A percentile compares a stretch with the other conserved stretches of the same genome.
These are phyloP conservation scores for Fusarium xyrophilum DNA, from an alignment of 2,329 filamentous ascomycete genomes.

Conservation along the genomic window DNA sequence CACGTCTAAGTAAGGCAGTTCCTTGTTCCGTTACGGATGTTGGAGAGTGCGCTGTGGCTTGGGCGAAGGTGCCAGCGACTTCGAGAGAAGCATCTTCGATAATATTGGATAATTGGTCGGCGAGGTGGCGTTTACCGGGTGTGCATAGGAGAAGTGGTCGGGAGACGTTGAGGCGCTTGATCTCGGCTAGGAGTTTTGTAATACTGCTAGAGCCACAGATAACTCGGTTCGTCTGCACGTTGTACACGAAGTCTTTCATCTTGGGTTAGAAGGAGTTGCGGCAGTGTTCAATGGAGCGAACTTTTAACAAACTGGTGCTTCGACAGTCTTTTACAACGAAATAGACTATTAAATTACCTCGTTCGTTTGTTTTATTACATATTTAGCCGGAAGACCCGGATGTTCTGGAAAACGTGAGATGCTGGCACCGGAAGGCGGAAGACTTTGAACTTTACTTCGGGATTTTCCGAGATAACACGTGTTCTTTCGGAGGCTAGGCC, in stretches of 20 bases:
- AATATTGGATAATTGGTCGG: background rate
- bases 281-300: no score
- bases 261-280: no score
- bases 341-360: no score
- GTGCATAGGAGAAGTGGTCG: background rate
- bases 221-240: background rate
- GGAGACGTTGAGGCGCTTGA: background rate
- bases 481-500: no score
- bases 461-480: background rate
- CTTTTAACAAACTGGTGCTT: no score
- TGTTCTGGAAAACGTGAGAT: fast-evolving
- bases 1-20: background rate
- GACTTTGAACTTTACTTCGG: fast-evolving
- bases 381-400: fast-evolving
- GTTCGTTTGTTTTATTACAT: fast-evolving
- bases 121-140: background rate
- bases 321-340: no score
- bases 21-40: background rate
- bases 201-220: background rate
- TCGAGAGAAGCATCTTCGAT: background rate
- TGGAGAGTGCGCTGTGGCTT: background rate
- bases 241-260: background rate
- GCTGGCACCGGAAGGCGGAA: background rate
- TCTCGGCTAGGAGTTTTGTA: background rate
- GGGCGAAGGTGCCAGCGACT: background rate